These are phyloP conservation scores for Herpetomonas muscarum DNA, from an alignment of 208 protist genomes.

Conservation along the genomic window DNA sequence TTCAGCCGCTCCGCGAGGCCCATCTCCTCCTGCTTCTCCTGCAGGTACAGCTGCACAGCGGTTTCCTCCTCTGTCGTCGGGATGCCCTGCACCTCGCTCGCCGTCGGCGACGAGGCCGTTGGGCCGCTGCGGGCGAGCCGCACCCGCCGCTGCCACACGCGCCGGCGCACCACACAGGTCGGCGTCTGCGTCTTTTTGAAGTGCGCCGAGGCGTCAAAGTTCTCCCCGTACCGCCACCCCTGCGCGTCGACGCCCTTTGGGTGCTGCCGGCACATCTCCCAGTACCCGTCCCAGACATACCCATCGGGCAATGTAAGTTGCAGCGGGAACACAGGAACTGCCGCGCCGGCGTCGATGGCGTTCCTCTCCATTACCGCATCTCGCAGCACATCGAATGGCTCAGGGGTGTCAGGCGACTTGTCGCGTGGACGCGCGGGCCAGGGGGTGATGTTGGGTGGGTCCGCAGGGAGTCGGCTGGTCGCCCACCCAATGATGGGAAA, in stretches of 20 bases:
- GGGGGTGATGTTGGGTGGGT: slow-evolving; percentile 46
- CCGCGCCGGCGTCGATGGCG: slow-evolving; percentile 7
- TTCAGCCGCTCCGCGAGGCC: slow-evolving; percentile 33
- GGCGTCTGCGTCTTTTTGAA: slow-evolving; percentile 49
- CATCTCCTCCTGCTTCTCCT: slow-evolving; percentile 47
- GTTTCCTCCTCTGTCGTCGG: slow-evolving; percentile 6
- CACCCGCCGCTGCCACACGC: slow-evolving; percentile 43
- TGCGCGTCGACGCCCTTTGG: slow-evolving; percentile 29
- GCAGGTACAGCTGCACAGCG: slow-evolving; percentile 23
- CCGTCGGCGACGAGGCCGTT: neutral
- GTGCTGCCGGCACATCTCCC: slow-evolving; percentile 37
- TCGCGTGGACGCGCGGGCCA: slow-evolving; percentile 8
- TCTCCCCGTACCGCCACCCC: slow-evolving; percentile 52
- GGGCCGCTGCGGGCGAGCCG: slow-evolving; percentile 5
- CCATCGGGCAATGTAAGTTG: slow-evolving; percentile 21
- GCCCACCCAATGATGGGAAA: slow-evolving; percentile 61
- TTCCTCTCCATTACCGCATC: neutral
- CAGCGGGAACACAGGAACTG: slow-evolving; percentile 13
- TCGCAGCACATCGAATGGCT: neutral
- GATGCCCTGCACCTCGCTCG: neutral
- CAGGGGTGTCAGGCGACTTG: neutral
- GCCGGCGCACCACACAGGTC: slow-evolving; percentile 37
- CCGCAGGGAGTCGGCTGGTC: slow-evolving; percentile 33
- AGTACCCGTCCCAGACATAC: slow-evolving; percentile 50
- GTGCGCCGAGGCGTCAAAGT: slow-evolving; percentile 17